Percentiles rank a stretch among this genome's conserved stretches.
phyloP scores from a whole-genome alignment of 345 rosid genomes.

The Atalantia buxifolia region DNA sequence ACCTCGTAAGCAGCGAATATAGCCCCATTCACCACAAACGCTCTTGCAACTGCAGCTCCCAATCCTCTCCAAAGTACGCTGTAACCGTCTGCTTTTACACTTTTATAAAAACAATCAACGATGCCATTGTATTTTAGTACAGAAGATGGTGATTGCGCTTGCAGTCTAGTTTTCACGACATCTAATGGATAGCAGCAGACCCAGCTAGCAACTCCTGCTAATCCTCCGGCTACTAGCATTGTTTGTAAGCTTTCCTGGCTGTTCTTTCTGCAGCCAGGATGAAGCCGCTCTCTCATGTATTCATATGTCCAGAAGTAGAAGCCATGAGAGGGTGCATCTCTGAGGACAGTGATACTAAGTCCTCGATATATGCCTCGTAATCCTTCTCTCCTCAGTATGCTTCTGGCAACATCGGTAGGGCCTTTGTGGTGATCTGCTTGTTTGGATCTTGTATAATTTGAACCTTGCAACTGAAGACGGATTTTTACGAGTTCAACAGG shows the following conservation, averaged over 20 bases:
- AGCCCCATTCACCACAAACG: constrained; percentile 92
- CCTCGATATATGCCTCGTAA: constrained; percentile 69
- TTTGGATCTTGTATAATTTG: constrained; percentile 8
- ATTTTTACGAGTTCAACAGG: constrained; percentile 86
- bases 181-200: constrained; percentile 81
- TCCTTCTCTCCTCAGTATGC: constrained; percentile 59
- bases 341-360: constrained; percentile 55
- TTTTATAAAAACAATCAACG: constrained; percentile 58
- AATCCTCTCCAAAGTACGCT: constrained; percentile 83
- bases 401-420: constrained; percentile 57
- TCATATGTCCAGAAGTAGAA: constrained; percentile 93
- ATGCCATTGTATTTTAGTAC: constrained; percentile 52
- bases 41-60: constrained; percentile 95
- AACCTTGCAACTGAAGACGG: constrained; percentile 70
- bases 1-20: constrained; percentile 82
- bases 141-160: constrained; percentile 46
- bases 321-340: constrained; percentile 89
- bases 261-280: constrained; percentile 85
- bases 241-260: constrained; percentile 66
- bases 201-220: constrained; percentile 97
- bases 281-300: constrained; percentile 69
- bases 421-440: constrained; percentile 27
- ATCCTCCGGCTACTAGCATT: constrained; percentile 80
- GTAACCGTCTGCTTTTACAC: constrained; percentile 64
- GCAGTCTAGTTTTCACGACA: constrained; percentile 84